Evolutionary conservation across 1,284 basidiomycete species (phyloP).

Genomic region (Coniferiporia weirii): DNA sequence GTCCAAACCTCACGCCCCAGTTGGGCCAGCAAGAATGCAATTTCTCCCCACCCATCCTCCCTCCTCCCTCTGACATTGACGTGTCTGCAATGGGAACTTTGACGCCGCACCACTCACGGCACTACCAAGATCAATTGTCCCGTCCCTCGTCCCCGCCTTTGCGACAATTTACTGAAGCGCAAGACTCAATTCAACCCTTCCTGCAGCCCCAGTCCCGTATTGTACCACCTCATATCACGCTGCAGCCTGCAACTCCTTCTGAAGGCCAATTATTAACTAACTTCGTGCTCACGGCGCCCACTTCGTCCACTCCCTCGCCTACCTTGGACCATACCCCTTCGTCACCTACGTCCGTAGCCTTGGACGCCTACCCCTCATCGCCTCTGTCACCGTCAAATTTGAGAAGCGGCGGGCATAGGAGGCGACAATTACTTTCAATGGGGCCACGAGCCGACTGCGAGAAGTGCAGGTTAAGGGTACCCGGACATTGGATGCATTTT

Average conservation of each 20-base stretch:
- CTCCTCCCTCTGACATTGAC: background rate
- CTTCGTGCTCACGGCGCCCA: background rate
- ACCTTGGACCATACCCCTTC: background rate
- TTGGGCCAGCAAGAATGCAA: background rate
- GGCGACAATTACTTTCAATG: conserved; percentile 54
- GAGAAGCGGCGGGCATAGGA: conserved; percentile 23
- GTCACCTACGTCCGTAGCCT: conserved; percentile 22
- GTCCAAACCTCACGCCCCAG: background rate
- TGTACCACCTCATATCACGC: conserved; percentile 29
- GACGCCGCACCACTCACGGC: background rate
- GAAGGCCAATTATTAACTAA: background rate
- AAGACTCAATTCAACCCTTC: conserved; percentile 7
- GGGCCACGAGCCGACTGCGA: conserved; percentile 68
- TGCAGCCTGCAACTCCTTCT: conserved; percentile 35
- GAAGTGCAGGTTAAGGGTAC: conserved; percentile 61
- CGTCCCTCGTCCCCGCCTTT: conserved; percentile 12
- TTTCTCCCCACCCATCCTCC: background rate
- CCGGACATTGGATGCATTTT: conserved; percentile 68
- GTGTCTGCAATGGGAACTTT: background rate
- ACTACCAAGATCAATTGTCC: background rate
- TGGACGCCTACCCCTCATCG: conserved; percentile 23
- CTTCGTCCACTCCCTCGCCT: background rate
- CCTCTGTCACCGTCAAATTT: conserved; percentile 22
- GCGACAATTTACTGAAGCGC: background rate
- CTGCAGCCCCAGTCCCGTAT: background rate